Evolutionary conservation across 2,329 filamentous ascomycete species (phyloP), one percentile per base, ranked within the genome.

Genomic region (Phialemonium atrogriseum): DNA sequence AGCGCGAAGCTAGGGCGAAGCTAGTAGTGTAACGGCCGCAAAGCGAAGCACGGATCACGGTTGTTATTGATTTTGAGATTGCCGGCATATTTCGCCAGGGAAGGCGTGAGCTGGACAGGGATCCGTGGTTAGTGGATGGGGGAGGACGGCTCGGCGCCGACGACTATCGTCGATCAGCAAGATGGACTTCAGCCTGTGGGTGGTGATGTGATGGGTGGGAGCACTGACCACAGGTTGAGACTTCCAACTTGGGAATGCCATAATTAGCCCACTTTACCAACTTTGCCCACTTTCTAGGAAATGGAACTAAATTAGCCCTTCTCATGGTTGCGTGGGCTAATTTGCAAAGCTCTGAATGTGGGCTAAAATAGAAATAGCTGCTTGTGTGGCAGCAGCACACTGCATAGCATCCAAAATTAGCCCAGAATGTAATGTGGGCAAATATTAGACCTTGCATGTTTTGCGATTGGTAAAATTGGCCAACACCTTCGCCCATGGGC

Each of bases 361-460:
- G 48, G 40, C 43, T 46, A 50, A 55, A 52, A 49, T 50, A 57
- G 54, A 55, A 58, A 57, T 56, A 58, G 53, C 41, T 30, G 27
- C 24, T 39, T 40, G 38, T 43, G 40, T 46, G 12, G 19, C 18
- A 22, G 11, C 11, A 15, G 27, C 19, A 17, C 13, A 23, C 8
- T 20, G 14, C 21, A n/a, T 23, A n/a, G n/a, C 21, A 18, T 23
- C 34, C 36, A 38, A 40, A 48, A 45, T 53, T 53, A 52, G 47
- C 47, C 50, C 48, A 39, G n/a, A 8, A 21, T 35, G n/a, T n/a
- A 34, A 40, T 42, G 20, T 22, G 33, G 33, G 36, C 36, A 33
- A 32, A 35, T 37, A 26, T 21, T 18, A 15, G 20, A 10, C n/a
- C 13, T n/a, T n/a, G n/a, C n/a, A 12, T 10, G 18, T 24, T 24